phyloP scores from a whole-genome alignment of 495 filamentous ascomycete genomes.

The Tuber borchii region DNA sequence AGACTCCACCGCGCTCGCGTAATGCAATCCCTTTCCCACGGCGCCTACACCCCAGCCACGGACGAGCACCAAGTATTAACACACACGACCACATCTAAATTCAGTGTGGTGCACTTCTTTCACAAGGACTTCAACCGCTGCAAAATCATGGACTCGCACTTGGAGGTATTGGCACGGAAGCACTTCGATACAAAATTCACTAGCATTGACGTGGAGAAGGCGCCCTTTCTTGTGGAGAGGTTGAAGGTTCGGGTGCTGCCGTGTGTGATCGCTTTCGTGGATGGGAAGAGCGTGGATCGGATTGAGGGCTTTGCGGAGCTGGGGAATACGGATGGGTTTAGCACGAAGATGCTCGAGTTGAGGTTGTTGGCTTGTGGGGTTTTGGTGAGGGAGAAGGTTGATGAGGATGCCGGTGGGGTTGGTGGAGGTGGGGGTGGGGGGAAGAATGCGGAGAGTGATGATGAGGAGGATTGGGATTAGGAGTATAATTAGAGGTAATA shows the following conservation, averaged over 20 bases:
- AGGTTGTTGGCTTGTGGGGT: slow-evolving; percentile 57
- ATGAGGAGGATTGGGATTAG: slow-evolving; percentile 63
- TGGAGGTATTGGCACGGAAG: slow-evolving; percentile 50
- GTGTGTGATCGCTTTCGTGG: slow-evolving; percentile 67
- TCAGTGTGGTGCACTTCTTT: slow-evolving; percentile 67
- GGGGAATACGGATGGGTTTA: slow-evolving; percentile 58
- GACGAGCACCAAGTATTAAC: slow-evolving; percentile 63
- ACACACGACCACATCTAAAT: slow-evolving; percentile 52
- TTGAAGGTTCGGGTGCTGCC: slow-evolving; percentile 64
- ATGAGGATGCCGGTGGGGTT: slow-evolving; percentile 44
- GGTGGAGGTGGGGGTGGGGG: slow-evolving; percentile 41
- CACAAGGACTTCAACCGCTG: slow-evolving; percentile 70
- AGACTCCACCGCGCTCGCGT: slow-evolving; percentile 31
- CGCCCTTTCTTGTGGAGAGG: slow-evolving; percentile 65
- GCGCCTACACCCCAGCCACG: slow-evolving; percentile 54
- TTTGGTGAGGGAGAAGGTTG: slow-evolving; percentile 52
- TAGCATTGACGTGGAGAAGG: slow-evolving; percentile 63
- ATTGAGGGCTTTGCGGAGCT: slow-evolving; percentile 72
- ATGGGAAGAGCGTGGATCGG: slow-evolving; percentile 60
- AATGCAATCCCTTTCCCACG: slow-evolving; percentile 44
- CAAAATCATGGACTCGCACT: slow-evolving; percentile 45
- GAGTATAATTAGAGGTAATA: slow-evolving; percentile 31
- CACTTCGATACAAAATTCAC: slow-evolving; percentile 67
- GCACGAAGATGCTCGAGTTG: slow-evolving; percentile 57
- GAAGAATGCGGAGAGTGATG: slow-evolving; percentile 46